A percentile compares a stretch with the other conserved stretches of the same genome.
Evolutionary conservation across 23 red algal genomes (phyloP).

Genomic region (Agarophyton chilense): DNA sequence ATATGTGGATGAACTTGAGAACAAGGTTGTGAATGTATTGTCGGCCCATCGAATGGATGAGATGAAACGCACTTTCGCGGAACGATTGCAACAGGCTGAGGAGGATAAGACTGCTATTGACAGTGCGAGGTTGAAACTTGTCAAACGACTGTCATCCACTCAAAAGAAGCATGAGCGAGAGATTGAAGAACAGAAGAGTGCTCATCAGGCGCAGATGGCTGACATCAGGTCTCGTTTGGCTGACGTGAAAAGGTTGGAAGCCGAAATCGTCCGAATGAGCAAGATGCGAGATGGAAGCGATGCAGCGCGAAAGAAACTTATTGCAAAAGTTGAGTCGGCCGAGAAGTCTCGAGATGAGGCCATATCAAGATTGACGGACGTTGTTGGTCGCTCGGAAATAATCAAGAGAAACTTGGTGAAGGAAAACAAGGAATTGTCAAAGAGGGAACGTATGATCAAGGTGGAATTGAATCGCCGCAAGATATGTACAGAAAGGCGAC

Average conservation of each 20-base stretch:
- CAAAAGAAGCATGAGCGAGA: slow-evolving; percentile 54
- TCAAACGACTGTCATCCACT: background rate
- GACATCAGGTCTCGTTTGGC: slow-evolving; percentile 29
- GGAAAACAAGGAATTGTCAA: slow-evolving; percentile 31
- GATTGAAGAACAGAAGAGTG: slow-evolving; percentile 35
- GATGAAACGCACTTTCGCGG: slow-evolving; percentile 54
- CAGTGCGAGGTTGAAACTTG: slow-evolving; percentile 12
- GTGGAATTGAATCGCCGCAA: slow-evolving; percentile 30
- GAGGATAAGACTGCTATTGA: slow-evolving; percentile 47
- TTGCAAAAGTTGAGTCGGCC: slow-evolving; percentile 32
- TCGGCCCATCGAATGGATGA: slow-evolving; percentile 29
- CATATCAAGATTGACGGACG: slow-evolving; percentile 29
- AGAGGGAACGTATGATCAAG: slow-evolving; percentile 28
- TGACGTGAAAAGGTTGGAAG: slow-evolving; percentile 48
- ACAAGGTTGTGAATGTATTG: slow-evolving; percentile 28
- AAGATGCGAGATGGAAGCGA: slow-evolving; percentile 60
- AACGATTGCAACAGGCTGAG: slow-evolving; percentile 44
- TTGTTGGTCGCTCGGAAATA: slow-evolving; percentile 4
- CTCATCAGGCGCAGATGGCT: slow-evolving; percentile 31
- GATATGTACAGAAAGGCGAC: background rate
- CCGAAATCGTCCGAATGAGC: slow-evolving; percentile 31
- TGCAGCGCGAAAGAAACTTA: slow-evolving; percentile 46
- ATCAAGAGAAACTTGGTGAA: slow-evolving; percentile 22
- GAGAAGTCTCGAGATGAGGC: slow-evolving; percentile 46
- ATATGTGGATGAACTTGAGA: slow-evolving; percentile 13